Percentiles rank a stretch among this genome's conserved stretches.
These are phyloP conservation scores for Rheum nobile DNA, from an alignment of 148 eudicot species.

Conservation along the genomic window DNA sequence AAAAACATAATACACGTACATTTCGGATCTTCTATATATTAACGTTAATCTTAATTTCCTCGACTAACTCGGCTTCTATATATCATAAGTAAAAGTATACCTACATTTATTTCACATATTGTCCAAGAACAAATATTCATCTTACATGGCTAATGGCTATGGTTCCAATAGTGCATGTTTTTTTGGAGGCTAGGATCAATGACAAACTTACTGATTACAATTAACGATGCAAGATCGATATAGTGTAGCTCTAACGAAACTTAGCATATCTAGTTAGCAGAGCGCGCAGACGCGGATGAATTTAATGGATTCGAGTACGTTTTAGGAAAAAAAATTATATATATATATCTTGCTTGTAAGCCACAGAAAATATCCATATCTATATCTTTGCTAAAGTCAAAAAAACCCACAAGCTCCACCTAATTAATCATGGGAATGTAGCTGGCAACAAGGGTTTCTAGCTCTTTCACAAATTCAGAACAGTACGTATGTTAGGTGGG, in stretches of 20 bases:
- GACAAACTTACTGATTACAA: too few relatives aligned
- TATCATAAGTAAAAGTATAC: too few relatives aligned
- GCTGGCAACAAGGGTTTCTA: background rate
- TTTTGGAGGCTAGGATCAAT: too few relatives aligned
- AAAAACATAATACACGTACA: background rate
- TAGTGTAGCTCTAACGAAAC: background rate
- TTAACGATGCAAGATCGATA: too few relatives aligned
- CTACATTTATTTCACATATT: too few relatives aligned
- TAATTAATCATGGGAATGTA: background rate
- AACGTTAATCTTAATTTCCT: too few relatives aligned
- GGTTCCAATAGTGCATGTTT: background rate
- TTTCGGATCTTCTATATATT: too few relatives aligned
- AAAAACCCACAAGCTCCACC: background rate
- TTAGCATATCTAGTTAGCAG: background rate
- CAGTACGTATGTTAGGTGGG: constrained; percentile 6
- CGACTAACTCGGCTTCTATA: too few relatives aligned
- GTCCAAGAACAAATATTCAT: too few relatives aligned
- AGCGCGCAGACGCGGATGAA: background rate
- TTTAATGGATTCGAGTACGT: background rate
- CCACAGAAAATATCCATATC: background rate
- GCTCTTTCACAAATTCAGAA: background rate
- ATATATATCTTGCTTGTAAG: background rate
- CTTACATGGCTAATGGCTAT: too few relatives aligned
- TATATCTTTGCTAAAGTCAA: background rate
- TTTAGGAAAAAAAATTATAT: background rate